phyloP scores from a whole-genome alignment of 2,329 filamentous ascomycete genomes.

The Claviceps citrina region DNA sequence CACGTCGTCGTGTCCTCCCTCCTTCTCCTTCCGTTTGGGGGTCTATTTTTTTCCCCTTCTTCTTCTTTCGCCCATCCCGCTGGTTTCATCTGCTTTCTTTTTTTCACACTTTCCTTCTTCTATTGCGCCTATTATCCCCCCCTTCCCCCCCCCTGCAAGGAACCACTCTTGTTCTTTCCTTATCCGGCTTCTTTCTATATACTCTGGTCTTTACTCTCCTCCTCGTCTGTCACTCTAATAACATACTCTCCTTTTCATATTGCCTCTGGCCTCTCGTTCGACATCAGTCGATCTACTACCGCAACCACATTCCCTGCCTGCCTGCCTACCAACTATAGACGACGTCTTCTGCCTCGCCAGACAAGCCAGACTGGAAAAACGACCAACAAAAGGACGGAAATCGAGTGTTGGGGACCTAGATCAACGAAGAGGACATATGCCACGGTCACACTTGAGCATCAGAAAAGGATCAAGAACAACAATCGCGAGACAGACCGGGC shows the following conservation, averaged over 20 bases:
- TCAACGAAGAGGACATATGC: neutral
- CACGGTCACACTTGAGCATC: too few relatives aligned
- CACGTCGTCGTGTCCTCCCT: constrained; percentile 3
- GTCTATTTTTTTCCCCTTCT: constrained; percentile 6
- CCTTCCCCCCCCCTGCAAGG: neutral
- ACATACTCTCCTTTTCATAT: constrained; percentile 1
- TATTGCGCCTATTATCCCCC: constrained; percentile 2
- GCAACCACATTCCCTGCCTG: neutral
- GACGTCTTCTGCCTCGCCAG: neutral
- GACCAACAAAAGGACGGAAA: neutral
- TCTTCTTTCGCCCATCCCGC: constrained; percentile 6
- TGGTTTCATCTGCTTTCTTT: constrained; percentile 3
- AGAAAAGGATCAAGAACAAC: neutral
- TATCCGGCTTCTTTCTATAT: neutral
- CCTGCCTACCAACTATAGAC: neutral
- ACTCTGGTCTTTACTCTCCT: neutral
- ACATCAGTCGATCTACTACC: neutral
- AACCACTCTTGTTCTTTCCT: constrained; percentile 2
- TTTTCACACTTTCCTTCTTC: constrained; percentile 5
- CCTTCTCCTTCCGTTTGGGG: constrained; percentile 6
- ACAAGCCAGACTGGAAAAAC: neutral
- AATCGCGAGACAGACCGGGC: neutral
- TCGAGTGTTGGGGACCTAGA: neutral
- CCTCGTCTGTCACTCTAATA: constrained; percentile 1
- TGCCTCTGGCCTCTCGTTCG: neutral